Evolutionary conservation across 2,329 filamentous ascomycete species (phyloP).

Genomic region (Raffaelea albimanens): DNA sequence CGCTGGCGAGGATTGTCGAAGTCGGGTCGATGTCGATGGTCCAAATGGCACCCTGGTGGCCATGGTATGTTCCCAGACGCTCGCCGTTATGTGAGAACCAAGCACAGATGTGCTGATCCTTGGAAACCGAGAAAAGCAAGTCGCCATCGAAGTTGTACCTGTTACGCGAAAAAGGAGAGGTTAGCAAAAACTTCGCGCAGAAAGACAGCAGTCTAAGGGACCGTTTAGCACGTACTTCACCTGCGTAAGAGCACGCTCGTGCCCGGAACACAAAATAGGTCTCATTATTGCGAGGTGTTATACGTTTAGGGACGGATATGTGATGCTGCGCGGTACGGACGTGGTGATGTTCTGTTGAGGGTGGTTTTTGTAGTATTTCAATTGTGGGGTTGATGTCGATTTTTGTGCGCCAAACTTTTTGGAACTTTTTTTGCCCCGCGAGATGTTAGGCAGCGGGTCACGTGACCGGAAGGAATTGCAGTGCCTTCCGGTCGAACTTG

Average conservation of each 20-base stretch:
- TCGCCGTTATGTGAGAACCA: conserved; percentile 99
- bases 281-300: conserved; percentile 62
- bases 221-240: conserved; percentile 40
- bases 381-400: not conserved
- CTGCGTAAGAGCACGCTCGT: conserved; percentile 93
- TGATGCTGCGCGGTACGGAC: not conserved
- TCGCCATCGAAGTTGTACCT: conserved; percentile 94
- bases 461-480: too few species aligned
- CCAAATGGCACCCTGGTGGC: conserved; percentile 97
- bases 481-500: too few species aligned
- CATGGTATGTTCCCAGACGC: conserved; percentile 90
- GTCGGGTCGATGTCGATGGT: conserved; percentile 95
- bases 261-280: conserved; percentile 90
- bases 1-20: conserved; percentile 82
- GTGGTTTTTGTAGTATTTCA: not conserved
- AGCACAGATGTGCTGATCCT: conserved; percentile 64
- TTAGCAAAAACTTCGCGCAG: not conserved
- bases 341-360: not conserved
- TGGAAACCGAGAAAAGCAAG: conserved; percentile 26
- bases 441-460: too few species aligned
- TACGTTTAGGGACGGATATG: too few species aligned
- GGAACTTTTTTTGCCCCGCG: too few species aligned
- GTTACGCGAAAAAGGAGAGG: not conserved
- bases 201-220: not conserved
- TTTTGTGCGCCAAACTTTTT: not conserved